Base-by-base conservation (phyloP, 2,329 filamentous ascomycete genomes). In the Leptographium lundbergii region DNA sequence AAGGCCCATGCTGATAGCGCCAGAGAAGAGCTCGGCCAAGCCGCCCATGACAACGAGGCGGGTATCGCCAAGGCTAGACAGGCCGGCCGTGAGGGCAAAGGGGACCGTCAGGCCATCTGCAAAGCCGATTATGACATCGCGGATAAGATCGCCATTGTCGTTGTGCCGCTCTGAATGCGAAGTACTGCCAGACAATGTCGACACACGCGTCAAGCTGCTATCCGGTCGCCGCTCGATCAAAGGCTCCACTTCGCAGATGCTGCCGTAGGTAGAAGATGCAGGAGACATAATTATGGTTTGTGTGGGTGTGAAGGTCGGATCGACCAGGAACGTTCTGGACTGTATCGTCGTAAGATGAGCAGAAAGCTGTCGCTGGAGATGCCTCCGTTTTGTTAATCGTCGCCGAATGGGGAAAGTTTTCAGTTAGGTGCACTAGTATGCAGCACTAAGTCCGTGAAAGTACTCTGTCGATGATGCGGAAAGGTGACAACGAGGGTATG, bases 91-190 rank as follows among this genome's bases (percentile, higher is more conserved):
- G 45, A 91, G 75, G 19, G 88, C 88, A 65, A 91, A 91, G 0
- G 88, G 88, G 0, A 91, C 88, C 0, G 88, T 91, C 65, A 91
- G 77, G 19, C 88, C 88, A 67, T 91, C 88, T 0, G 87, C 85
- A 65, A 91, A 84, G 57, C 88, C 88, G 64, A 91, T 85, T 61
- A 88, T 89, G 62, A 84, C 77, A 69, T 89, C 84, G 53, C 80
- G 77, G 19, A 85, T 71, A 57, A 82, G 67, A 59, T 74, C 72
- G 61, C 70, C 70, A 64, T 76, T 69, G 65, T 72, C 70, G 57
- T 69, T 64, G 60, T 69, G 65, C 13, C 61, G 57, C 57, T 66
- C 63, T 2, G 59, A 32, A 57, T 62, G 61, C 17, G 42, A 25
- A 6, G 64, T 59, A 24, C n/a, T 56, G 54, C 39, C 32, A 22